Evolutionary conservation across 2,329 filamentous ascomycete species (phyloP), one percentile per base, ranked within the genome.

Genomic region (Tolypocladium cylindrosporum): DNA sequence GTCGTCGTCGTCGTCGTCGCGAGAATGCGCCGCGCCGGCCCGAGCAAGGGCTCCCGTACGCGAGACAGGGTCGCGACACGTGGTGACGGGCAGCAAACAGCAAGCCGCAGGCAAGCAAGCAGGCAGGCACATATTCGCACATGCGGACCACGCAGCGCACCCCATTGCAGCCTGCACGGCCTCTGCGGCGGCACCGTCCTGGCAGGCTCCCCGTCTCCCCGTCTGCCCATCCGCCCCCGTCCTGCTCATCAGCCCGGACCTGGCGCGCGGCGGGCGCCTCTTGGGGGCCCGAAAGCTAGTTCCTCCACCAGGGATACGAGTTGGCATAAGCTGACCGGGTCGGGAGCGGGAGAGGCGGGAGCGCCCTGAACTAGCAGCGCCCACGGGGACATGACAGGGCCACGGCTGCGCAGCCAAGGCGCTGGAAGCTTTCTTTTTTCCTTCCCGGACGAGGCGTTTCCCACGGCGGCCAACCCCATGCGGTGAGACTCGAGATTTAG

Each of bases 401-500:
- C 24, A 7, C 45, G 10, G 16, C 45, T 19, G 27, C 45, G 4
- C 45, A 31, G 45, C 45, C 43, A 48, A 31, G 24, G 21, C 2
- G 21, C 21, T n/a, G 21, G 43, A 27, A 16, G 43, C 43, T 19
- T 4, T 11, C 27, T 19, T 34, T 27, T 7, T 5, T 6, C 45
- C 45, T 27, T 27, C 21, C 27, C 24, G 43, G 43, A 31, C 9
- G 7, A 31, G 16, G 24, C 39, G 14, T 14, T 9, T 41, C 39
- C 39, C 39, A 14, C 13, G 39, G 13, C 14, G 39, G 39, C 13
- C 10, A 14, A 6, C 39, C 16, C 34, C 24, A 21, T 58, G 57
- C 57, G 7, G 57, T 58, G 57, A 51, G 37, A 58, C 57, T 53
- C 53, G 53, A 55, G 55, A 56, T 51, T 21, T 13, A 27, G 43